Evolutionary conservation across 2,329 filamentous ascomycete species (phyloP).

Genomic region (Cercospora brassicicola): DNA sequence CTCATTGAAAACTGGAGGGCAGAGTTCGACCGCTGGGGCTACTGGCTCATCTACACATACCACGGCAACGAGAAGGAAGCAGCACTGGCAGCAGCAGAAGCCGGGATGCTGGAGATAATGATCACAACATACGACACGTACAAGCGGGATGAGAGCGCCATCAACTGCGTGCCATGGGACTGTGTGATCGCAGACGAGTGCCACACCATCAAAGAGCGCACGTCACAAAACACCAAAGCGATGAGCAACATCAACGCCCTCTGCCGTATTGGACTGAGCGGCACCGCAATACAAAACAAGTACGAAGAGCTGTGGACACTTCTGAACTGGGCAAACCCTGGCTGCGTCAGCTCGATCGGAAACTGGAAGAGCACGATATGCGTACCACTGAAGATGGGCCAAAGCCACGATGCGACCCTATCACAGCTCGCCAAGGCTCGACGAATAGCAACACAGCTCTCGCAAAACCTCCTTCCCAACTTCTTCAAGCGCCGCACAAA

Average conservation of each 20-base stretch:
- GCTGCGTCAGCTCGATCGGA: constrained; percentile 62
- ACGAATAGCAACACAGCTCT: constrained; percentile 78
- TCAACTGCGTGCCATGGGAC: constrained; percentile 91
- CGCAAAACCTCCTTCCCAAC: constrained; percentile 79
- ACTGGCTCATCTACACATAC: constrained; percentile 85
- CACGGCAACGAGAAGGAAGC: constrained; percentile 66
- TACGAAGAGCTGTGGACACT: constrained; percentile 97
- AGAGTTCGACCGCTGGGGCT: constrained; percentile 87
- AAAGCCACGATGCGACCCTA: constrained; percentile 86
- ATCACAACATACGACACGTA: constrained; percentile 95
- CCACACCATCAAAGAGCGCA: constrained; percentile 79
- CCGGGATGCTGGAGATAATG: constrained; percentile 81
- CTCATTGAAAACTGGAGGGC: constrained; percentile 89
- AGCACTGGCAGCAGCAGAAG: constrained; percentile 58
- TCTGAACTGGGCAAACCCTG: constrained; percentile 93
- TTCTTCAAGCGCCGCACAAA: constrained; percentile 95
- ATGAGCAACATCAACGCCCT: constrained; percentile 90
- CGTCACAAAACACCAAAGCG: constrained; percentile 74
- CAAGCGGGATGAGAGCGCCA: constrained; percentile 66
- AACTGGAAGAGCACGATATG: constrained; percentile 80
- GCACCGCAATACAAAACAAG: constrained; percentile 95
- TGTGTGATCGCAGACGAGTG: constrained; percentile 93
- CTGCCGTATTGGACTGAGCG: constrained; percentile 88
- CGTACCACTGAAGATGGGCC: constrained; percentile 78
- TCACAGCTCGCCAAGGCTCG: constrained; percentile 78